These are phyloP conservation scores for Quercus tomentella DNA, from an alignment of 331 rosid genomes.

Conservation along the genomic window DNA sequence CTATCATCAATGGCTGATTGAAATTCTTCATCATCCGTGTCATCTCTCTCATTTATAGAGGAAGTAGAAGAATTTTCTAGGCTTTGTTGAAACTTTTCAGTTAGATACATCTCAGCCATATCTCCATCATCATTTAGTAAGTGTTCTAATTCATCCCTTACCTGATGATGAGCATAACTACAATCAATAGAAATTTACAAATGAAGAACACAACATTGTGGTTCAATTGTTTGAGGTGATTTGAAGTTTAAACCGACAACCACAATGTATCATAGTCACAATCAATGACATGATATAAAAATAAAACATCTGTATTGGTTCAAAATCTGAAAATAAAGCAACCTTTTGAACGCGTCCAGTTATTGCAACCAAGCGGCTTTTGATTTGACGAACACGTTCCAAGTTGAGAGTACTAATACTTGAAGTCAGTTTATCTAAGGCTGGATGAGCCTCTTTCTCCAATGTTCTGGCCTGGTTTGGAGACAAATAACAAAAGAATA, in stretches of 20 bases:
- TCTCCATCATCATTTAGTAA: conserved; percentile 89
- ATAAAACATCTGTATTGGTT: not conserved
- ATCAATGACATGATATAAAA: not conserved
- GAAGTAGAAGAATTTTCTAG: conserved; percentile 60
- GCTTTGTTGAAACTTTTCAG: conserved; percentile 65
- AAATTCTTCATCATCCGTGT: conserved; percentile 33
- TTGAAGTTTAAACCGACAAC: not conserved
- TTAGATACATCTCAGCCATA: conserved; percentile 97
- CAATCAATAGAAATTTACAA: not conserved
- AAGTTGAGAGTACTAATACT: conserved; percentile 94
- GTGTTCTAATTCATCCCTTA: conserved; percentile 91
- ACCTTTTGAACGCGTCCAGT: conserved; percentile 97
- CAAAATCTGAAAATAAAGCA: conserved; percentile 5
- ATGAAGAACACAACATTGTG: not conserved
- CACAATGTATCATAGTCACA: not conserved
- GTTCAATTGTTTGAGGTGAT: not conserved
- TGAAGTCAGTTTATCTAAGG: conserved; percentile 90
- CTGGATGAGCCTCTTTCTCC: conserved; percentile 97
- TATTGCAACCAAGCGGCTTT: conserved; percentile 95
- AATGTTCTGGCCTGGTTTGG: conserved; percentile 60
- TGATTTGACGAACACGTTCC: conserved; percentile 95
- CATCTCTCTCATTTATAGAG: conserved; percentile 41
- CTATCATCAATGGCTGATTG: conserved; percentile 38
- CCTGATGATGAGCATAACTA: conserved; percentile 29
- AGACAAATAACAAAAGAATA: conserved; percentile 3